Base-by-base conservation (phyloP, 495 filamentous ascomycete genomes). In the Aspergillus panamensis region DNA sequence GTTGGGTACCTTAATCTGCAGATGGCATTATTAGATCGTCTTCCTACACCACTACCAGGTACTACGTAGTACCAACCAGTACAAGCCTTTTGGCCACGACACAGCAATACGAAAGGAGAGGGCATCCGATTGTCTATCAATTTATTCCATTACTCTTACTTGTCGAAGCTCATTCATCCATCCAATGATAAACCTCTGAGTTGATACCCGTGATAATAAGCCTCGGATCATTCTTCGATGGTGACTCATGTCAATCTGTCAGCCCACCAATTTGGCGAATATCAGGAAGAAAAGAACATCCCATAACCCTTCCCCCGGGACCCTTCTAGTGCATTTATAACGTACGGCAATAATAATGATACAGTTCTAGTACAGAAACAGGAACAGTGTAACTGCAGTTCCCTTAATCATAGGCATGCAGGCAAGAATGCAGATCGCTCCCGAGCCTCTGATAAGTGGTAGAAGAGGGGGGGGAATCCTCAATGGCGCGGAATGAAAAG, bases 1-100 rank as follows among this genome's bases (percentile, higher is more conserved):
- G 64, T 66, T 66, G 64, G 64, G 61, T 66, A 66, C 58, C 63
- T 65, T 57, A 56, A 63, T 37, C 58, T 62, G 58, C 64, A 62
- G 61, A 57, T 60, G 53, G 62, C 39, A 37, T 53, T 44, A 37
- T 53, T 44, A 13, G 54, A 49, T 53, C 40, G 48, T 33, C 50
- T 39, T 3, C 20, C 47, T 9, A 40, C 32, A 17, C 31, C n/a
- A 9, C n/a, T 50, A 37, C 33, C 32, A 39, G 10, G 35, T 39
- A 13, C 35, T 3, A 39, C 19, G 16, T 42, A 29, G 4, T 16
- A 55, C 16, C 45, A 51, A 31, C 35, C 19, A 32, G 47, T 12
- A 39, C 25, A 12, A 48, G 19, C 16, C 42, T 40, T 40, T 12
- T 40, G 16, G 37, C 37, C 42, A 50, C 45, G 35, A 33, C 30